These are phyloP conservation scores for Sinapis alba DNA, from an alignment of 441 rosid genomes.

Conservation along the genomic window DNA sequence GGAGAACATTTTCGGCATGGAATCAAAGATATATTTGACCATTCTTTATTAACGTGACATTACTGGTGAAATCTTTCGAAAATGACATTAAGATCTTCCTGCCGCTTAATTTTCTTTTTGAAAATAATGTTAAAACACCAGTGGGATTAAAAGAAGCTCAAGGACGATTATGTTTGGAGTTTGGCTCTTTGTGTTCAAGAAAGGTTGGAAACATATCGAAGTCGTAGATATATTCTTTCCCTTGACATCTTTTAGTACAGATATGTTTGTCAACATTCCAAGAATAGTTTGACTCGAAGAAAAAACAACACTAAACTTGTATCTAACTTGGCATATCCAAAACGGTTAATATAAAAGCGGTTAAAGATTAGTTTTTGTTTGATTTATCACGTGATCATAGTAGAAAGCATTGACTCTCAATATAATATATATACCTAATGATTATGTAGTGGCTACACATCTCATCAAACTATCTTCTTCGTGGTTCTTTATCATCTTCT, in stretches of 20 bases:
- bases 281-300: slow-evolving; percentile 15
- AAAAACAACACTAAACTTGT: neutral
- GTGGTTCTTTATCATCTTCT: neutral
- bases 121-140: neutral
- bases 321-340: neutral
- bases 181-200: neutral
- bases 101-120: neutral
- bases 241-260: neutral
- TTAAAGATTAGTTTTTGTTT: neutral
- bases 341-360: neutral
- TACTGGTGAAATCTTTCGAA: slow-evolving; percentile 22
- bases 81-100: neutral
- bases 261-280: slow-evolving; percentile 3
- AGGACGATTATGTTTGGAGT: neutral
- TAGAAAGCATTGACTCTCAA: slow-evolving; percentile 11
- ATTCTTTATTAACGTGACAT: slow-evolving; percentile 27
- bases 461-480: slow-evolving; percentile 25
- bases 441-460: slow-evolving; percentile 25
- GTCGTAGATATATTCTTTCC: neutral
- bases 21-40: slow-evolving; percentile 33
- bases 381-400: neutral
- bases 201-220: neutral
- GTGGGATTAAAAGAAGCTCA: neutral
- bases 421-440: slow-evolving; percentile 23
- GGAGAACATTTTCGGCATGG: slow-evolving; percentile 9